Conservation (phyloP, 1,284 basidiomycete genomes). For the Fomitopsis pinicola region DNA sequence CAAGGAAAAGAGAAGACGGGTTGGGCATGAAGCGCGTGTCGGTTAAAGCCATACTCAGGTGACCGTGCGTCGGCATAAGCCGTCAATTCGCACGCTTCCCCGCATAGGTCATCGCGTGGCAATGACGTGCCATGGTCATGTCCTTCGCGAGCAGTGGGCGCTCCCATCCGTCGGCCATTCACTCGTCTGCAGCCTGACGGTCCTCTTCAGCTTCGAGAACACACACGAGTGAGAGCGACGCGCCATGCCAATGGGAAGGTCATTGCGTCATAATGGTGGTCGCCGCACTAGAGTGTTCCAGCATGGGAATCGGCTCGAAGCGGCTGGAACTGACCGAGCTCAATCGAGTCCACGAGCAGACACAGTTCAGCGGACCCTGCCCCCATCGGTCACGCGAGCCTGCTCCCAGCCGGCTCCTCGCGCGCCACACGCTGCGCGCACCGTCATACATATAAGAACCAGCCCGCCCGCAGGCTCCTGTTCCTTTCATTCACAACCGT, state of each 20-base stretch:
- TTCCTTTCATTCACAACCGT: neutral
- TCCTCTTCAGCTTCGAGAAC: too few species aligned
- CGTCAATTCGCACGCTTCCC: constrained; percentile 7
- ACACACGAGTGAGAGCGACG: neutral
- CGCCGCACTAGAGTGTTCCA: neutral
- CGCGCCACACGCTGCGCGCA: constrained; percentile 2
- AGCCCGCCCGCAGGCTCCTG: neutral
- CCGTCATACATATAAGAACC: constrained; percentile 2
- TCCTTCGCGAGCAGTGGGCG: neutral
- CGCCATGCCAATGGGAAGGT: neutral
- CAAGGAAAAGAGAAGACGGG: too few species aligned
- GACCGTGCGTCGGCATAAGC: neutral
- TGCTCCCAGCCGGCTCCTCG: constrained; percentile 1
- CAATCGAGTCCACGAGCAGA: neutral
- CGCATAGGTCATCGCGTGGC: constrained; percentile 9
- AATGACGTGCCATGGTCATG: too few species aligned
- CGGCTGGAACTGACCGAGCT: constrained; percentile 9
- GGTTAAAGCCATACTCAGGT: neutral
- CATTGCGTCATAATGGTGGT: neutral
- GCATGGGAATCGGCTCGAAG: constrained; percentile 8
- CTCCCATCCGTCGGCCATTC: neutral
- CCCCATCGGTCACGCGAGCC: constrained; percentile 9
- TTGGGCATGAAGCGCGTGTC: too few species aligned
- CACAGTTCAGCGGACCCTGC: constrained; percentile 5
- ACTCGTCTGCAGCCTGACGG: neutral